Evolutionary conservation across 2,329 filamentous ascomycete genomes (phyloP).

Genomic region (Westerdykella ornata): DNA sequence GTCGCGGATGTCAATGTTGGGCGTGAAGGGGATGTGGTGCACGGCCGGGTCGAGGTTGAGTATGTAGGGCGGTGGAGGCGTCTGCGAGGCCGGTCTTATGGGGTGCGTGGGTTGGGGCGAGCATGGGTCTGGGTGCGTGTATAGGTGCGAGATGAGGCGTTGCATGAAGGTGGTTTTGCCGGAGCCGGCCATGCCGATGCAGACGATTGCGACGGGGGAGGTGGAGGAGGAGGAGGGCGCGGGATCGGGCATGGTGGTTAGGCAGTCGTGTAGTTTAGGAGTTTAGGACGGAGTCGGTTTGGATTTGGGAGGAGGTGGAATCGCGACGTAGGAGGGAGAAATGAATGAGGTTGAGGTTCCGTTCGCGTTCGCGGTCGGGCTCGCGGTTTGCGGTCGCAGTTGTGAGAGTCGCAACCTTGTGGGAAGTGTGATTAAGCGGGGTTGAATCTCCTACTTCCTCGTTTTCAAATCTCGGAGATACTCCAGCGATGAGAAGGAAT

Average conservation of each 20-base stretch:
- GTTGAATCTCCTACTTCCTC: not conserved
- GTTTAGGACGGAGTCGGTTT: not conserved
- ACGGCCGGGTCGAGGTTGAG: constrained; percentile 97
- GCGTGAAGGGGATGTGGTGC: constrained; percentile 84
- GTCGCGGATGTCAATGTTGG: constrained; percentile 98
- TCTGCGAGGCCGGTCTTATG: constrained; percentile 21
- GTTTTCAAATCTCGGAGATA: not conserved
- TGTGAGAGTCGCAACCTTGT: too few relatives aligned
- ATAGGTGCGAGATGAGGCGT: constrained; percentile 87
- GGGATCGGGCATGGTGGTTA: constrained; percentile 37
- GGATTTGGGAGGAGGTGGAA: not conserved
- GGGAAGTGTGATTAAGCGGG: too few relatives aligned
- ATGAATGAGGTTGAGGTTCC: not conserved
- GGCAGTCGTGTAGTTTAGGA: not conserved
- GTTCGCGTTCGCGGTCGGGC: too few relatives aligned
- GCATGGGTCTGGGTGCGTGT: constrained; percentile 58
- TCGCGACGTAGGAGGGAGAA: not conserved
- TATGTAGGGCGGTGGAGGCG: constrained; percentile 67
- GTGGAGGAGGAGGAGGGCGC: constrained; percentile 8
- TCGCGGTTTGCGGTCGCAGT: too few relatives aligned
- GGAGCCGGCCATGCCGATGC: constrained; percentile 95
- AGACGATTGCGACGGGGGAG: constrained; percentile 72
- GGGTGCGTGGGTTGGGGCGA: constrained; percentile 3
- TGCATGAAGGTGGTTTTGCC: constrained; percentile 99
- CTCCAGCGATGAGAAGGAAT: constrained; percentile 2